Base-by-base conservation (phyloP, 257 asterid genomes). In the Mitragyna speciosa region DNA sequence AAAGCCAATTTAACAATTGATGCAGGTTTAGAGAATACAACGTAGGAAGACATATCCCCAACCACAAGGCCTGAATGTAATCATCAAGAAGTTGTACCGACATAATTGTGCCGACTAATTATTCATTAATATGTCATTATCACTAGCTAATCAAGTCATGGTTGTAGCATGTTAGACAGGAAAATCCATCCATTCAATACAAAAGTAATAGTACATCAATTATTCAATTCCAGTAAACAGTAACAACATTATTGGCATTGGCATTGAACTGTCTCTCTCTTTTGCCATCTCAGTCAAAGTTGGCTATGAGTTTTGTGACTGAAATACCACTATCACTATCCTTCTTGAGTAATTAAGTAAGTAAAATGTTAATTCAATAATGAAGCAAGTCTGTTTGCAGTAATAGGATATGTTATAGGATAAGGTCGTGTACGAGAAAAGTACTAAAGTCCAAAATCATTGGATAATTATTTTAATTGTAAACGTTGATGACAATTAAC, bases 81-180 rank as follows among this genome's bases (percentile, higher is more conserved):
- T 15, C 24, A 30, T 31, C 70, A 31, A 65, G 41, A 31, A 65
- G 74, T 70, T 39, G 16, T 75, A 49, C 78, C 78, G 70, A 58
- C 70, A 75, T 75, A 75, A 56, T 75, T 19, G 26, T 58, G 54
- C 49, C 36, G 56, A 75, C 54, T 39, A 75, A 33, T 36, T 11
- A 39, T 36, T 12, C 2, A 22, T 24, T 56, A 39, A 59, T 6
- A 24, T 19, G 56, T 75, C 78, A 59, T 20, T 36, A 11, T 45
- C n/a, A 17, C 17, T 59, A 19, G 70, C 65, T 16, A 36, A 11
- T 24, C 36, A 58, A 75, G 16, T 33, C 78, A 33, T 22, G 16
- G 12, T n/a, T 58, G n/a, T 24, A 43, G 11, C 9, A 70, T 12
- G 54, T 56, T 73, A 52, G 77, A 73, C 48, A 19, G 41, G 28